Evolutionary conservation across 768 basidiomycete genomes (phyloP).

Genomic region (Trametes gibbosa): DNA sequence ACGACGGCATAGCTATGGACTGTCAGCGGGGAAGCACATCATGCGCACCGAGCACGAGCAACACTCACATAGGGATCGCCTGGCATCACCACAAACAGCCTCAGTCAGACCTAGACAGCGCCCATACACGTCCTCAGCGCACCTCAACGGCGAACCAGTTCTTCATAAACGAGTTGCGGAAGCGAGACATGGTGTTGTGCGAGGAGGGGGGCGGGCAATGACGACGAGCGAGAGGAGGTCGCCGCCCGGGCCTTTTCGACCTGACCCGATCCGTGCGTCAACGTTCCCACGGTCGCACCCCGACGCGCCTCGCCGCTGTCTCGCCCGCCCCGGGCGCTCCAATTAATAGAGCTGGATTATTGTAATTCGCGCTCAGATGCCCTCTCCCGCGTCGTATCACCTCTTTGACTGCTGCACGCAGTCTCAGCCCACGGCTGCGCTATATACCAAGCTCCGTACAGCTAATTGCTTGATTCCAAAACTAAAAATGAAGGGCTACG

Average conservation of each 20-base stretch:
- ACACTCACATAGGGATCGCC: slow-evolving; percentile 50
- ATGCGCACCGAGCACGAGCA: not conserved
- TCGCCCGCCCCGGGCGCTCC: slow-evolving; percentile 5
- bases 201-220: not conserved
- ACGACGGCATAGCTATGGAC: slow-evolving; percentile 45
- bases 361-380: not conserved
- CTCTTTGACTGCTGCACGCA: not conserved
- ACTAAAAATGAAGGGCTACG: no score
- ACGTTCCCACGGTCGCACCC: slow-evolving; percentile 18
- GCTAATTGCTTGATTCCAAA: no score
- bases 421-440: no score
- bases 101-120: not conserved
- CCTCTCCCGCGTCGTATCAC: no score
- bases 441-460: no score
- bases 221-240: slow-evolving; percentile 5
- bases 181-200: slow-evolving; percentile 21
- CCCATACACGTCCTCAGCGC: slow-evolving; percentile 22
- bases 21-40: not conserved
- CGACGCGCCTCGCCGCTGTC: slow-evolving; percentile 16
- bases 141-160: slow-evolving; percentile 79
- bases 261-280: slow-evolving; percentile 14
- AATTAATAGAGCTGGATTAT: not conserved
- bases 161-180: slow-evolving; percentile 45
- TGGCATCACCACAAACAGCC: slow-evolving; percentile 20
- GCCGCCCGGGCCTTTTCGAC: slow-evolving; percentile 11